phyloP scores from a whole-genome alignment of 2,329 filamentous ascomycete genomes.

The Aspergillus sp. region DNA sequence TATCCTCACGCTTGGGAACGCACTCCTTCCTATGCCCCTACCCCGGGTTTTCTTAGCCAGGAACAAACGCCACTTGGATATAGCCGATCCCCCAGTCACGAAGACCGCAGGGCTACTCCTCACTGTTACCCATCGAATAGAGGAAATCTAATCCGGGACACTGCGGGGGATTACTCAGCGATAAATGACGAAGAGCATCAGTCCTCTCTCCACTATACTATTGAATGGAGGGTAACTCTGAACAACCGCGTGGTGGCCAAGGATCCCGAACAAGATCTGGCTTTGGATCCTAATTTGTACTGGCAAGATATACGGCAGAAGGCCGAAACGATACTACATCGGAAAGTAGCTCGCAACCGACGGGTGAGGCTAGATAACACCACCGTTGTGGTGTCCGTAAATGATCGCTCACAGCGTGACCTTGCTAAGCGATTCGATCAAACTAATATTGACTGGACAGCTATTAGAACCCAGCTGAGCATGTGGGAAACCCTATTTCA shows the following conservation, averaged over 20 bases:
- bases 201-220: too few species aligned
- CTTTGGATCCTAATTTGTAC: slow-evolving; percentile 2
- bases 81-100: slow-evolving; percentile 13
- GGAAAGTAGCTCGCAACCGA: slow-evolving; percentile 20
- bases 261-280: slow-evolving; percentile 9
- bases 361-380: slow-evolving; percentile 23
- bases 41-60: slow-evolving; percentile 15
- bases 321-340: slow-evolving; percentile 14
- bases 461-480: slow-evolving; percentile 21
- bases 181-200: too few species aligned
- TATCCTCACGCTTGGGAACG: too few species aligned
- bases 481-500: slow-evolving; percentile 18
- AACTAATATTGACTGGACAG: slow-evolving; percentile 21
- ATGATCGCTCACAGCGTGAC: slow-evolving; percentile 18
- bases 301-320: slow-evolving; percentile 15
- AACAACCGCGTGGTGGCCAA: slow-evolving; percentile 6
- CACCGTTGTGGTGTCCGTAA: slow-evolving; percentile 19
- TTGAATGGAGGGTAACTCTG: slow-evolving; percentile 7
- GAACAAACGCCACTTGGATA: slow-evolving; percentile 18
- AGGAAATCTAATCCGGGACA: background rate
- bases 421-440: slow-evolving; percentile 22
- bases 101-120: background rate
- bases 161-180: background rate
- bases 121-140: background rate
- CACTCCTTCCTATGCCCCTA: slow-evolving; percentile 20